Percentiles rank a stretch among this genome's conserved stretches.
These are phyloP conservation scores for Fomitiporia mediterranea DNA, from an alignment of 1,284 basidiomycete genomes.

Conservation along the genomic window DNA sequence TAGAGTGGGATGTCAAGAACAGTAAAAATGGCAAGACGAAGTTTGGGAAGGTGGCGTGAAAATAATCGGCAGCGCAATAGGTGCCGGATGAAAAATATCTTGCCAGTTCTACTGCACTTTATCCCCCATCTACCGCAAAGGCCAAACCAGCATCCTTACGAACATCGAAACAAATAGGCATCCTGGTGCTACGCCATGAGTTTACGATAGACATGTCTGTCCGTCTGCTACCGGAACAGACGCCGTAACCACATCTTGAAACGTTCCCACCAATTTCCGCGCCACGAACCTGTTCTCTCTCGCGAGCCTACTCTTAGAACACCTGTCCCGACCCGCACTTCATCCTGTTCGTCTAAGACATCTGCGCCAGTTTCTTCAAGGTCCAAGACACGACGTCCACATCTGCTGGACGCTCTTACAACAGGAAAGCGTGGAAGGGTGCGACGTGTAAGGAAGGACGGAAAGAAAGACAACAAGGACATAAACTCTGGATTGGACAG, in stretches of 20 bases:
- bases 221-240: constrained; percentile 45
- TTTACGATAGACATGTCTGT: no score
- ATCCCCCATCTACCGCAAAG: no score
- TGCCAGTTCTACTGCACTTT: no score
- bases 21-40: no score
- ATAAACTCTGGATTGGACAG: constrained; percentile 61
- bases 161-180: no score
- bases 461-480: constrained; percentile 60
- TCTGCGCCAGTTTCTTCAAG: constrained; percentile 61
- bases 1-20: no score
- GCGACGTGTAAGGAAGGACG: constrained; percentile 59
- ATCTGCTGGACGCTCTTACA: constrained; percentile 23
- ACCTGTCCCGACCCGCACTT: constrained; percentile 66
- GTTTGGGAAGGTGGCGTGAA: no score
- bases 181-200: no score
- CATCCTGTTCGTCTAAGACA: constrained; percentile 47
- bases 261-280: constrained; percentile 69
- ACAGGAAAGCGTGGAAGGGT: constrained; percentile 60
- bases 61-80: no score
- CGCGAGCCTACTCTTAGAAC: constrained; percentile 62
- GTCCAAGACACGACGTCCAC: constrained; percentile 42
- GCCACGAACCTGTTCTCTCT: constrained; percentile 54
- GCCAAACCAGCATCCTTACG: no score
- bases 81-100: no score
- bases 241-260: constrained; percentile 68